Evolutionary conservation across 2,329 filamentous ascomycete genomes (phyloP).

Genomic region (Neocucurbitaria cava): DNA sequence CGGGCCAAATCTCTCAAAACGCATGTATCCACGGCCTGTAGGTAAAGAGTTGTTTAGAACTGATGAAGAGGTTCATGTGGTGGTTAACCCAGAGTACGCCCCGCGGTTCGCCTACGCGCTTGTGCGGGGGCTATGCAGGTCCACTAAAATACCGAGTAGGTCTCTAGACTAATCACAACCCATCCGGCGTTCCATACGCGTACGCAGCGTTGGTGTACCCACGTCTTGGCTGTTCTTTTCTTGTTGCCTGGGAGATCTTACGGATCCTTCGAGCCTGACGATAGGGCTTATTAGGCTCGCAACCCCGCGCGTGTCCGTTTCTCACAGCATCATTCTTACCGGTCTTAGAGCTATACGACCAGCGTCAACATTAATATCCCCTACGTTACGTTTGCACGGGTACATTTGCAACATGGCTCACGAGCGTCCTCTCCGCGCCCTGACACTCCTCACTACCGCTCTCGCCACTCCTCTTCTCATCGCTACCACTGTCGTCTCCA

Average conservation of each 20-base stretch:
- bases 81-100: background rate
- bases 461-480: slow-evolving; percentile 21
- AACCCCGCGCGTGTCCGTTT: background rate
- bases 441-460: slow-evolving; percentile 12
- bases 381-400: background rate
- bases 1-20: background rate
- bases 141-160: background rate
- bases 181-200: slow-evolving; percentile 5
- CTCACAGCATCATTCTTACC: background rate
- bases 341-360: background rate
- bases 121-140: background rate
- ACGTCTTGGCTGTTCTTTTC: background rate
- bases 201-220: slow-evolving; percentile 9
- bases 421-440: slow-evolving; percentile 17
- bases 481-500: slow-evolving; percentile 12
- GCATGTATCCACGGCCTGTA: background rate
- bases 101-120: background rate
- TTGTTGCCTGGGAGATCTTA: slow-evolving; percentile 22
- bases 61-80: no score
- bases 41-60: background rate
- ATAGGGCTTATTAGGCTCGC: background rate
- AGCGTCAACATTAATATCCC: background rate
- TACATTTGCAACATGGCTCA: slow-evolving; percentile 1
- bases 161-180: background rate
- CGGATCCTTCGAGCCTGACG: background rate